phyloP scores from a whole-genome alignment of 225 moss, liverwort and hornwort species.

The Polytrichum formosum region DNA sequence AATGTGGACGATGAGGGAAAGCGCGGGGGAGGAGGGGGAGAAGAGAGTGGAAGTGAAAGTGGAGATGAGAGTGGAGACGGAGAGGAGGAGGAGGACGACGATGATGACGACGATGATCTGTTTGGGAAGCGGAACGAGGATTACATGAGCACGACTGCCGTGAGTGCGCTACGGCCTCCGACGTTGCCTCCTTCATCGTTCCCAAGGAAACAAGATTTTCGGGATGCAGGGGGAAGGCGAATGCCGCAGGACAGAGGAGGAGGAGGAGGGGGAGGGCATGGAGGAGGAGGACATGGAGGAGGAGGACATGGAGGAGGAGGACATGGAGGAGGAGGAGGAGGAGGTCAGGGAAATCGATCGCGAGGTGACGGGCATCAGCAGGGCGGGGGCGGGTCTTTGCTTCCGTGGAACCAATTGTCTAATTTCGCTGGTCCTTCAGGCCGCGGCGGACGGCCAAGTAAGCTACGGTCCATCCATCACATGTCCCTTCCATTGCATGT shows the following conservation, averaged over 20 bases:
- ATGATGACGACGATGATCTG: conserved; percentile 67
- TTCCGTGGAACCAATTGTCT: conserved; percentile 48
- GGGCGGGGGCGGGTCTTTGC: conserved; percentile 29
- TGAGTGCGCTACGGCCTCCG: conserved; percentile 70
- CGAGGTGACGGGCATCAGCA: too few relatives aligned
- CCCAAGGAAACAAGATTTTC: conserved; percentile 79
- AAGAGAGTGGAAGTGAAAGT: conserved; percentile 34
- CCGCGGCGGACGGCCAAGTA: conserved; percentile 61
- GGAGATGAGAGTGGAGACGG: conserved; percentile 26
- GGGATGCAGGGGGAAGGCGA: conserved; percentile 75
- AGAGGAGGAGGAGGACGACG: conserved; percentile 45
- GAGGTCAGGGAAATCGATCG: neutral
- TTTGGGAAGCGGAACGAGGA: conserved; percentile 86
- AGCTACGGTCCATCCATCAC: conserved; percentile 1
- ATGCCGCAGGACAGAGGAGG: conserved; percentile 39
- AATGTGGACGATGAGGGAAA: conserved; percentile 38
- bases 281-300: conserved; percentile 17
- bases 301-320: conserved; percentile 11
- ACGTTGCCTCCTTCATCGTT: conserved; percentile 46
- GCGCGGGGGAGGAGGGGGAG: conserved; percentile 33
- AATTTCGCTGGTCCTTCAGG: conserved; percentile 49
- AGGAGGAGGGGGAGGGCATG: conserved; percentile 32
- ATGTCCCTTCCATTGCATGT: conserved; percentile 3
- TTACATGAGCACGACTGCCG: conserved; percentile 59
- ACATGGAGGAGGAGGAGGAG: conserved; percentile 19